Percentiles rank a stretch among this genome's conserved stretches.
These are phyloP conservation scores for Phytophthora melonis DNA, from an alignment of 352 stramenopile genomes.

Conservation along the genomic window DNA sequence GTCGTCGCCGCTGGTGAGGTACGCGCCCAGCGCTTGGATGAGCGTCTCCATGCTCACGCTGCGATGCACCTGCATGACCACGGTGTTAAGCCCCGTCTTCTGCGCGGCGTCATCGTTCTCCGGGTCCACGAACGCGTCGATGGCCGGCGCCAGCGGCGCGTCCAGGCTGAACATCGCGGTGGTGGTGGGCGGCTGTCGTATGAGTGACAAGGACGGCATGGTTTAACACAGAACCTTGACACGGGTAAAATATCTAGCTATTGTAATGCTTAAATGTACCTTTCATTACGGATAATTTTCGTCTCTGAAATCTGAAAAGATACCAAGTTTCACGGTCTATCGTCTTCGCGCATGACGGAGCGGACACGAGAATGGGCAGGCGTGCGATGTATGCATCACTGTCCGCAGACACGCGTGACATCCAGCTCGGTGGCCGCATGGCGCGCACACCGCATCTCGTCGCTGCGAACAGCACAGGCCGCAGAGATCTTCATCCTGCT, in stretches of 20 bases:
- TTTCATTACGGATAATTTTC: background rate
- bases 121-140: constrained; percentile 88
- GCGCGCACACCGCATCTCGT: constrained; percentile 60
- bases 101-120: constrained; percentile 85
- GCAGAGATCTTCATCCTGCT: constrained; percentile 36
- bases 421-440: constrained; percentile 61
- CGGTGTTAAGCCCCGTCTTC: constrained; percentile 90
- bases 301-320: too few relatives aligned
- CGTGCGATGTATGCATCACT: constrained; percentile 43
- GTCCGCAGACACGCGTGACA: constrained; percentile 52
- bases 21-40: constrained; percentile 77
- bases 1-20: constrained; percentile 81
- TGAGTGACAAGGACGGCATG: background rate
- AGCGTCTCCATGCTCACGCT: constrained; percentile 80
- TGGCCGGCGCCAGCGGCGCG: constrained; percentile 81
- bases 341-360: constrained; percentile 46
- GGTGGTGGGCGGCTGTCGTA: background rate
- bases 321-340: too few relatives aligned
- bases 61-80: constrained; percentile 89
- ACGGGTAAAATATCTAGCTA: background rate
- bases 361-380: constrained; percentile 58
- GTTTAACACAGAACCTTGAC: background rate
- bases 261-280: background rate
- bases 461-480: constrained; percentile 55
- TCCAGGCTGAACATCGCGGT: constrained; percentile 85